Conservation (phyloP, 371 early-diverging fungal genomes). For the Apophysomyces variabilis region DNA sequence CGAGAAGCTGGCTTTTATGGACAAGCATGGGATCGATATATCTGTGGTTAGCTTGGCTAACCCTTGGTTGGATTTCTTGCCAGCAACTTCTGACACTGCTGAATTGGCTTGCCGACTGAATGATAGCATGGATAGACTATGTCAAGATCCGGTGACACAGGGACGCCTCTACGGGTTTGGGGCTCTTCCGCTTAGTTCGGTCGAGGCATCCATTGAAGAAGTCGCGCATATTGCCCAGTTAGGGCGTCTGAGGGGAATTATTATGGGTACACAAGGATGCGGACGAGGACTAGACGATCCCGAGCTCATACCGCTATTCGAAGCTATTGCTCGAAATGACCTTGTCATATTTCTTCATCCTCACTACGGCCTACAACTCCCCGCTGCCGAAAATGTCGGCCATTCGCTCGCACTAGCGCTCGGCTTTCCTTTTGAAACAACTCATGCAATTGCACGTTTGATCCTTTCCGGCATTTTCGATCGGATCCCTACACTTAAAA, state of each 20-base stretch:
- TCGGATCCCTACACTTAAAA: slow-evolving; percentile 36
- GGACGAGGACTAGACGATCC: slow-evolving; percentile 50
- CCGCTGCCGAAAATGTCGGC: slow-evolving; percentile 24
- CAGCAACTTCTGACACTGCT: slow-evolving; percentile 19
- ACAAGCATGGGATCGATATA: slow-evolving; percentile 23
- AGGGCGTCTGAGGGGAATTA: slow-evolving; percentile 32
- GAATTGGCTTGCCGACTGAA: slow-evolving; percentile 32
- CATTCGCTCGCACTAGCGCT: slow-evolving; percentile 50
- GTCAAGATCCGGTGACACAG: slow-evolving; percentile 18
- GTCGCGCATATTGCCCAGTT: slow-evolving; percentile 31
- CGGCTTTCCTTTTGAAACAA: slow-evolving; percentile 50
- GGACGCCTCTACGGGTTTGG: slow-evolving; percentile 40
- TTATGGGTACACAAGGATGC: slow-evolving; percentile 39
- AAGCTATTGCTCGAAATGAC: slow-evolving; percentile 25
- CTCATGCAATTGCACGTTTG: slow-evolving; percentile 36
- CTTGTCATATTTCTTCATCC: slow-evolving; percentile 46
- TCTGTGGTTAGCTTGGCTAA: slow-evolving; percentile 29
- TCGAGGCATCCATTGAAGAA: slow-evolving; percentile 29
- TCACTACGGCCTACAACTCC: slow-evolving; percentile 43
- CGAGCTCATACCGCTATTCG: slow-evolving; percentile 36
- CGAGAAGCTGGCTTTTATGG: slow-evolving; percentile 30
- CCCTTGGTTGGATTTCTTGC: slow-evolving; percentile 31
- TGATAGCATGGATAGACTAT: slow-evolving; percentile 30
- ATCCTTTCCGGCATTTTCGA: slow-evolving; percentile 46
- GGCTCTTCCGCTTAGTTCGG: slow-evolving; percentile 32